A percentile compares a stretch with the other conserved stretches of the same genome.
Conservation (phyloP, 768 basidiomycete species). For the Sporobolomyces pararoseus region DNA sequence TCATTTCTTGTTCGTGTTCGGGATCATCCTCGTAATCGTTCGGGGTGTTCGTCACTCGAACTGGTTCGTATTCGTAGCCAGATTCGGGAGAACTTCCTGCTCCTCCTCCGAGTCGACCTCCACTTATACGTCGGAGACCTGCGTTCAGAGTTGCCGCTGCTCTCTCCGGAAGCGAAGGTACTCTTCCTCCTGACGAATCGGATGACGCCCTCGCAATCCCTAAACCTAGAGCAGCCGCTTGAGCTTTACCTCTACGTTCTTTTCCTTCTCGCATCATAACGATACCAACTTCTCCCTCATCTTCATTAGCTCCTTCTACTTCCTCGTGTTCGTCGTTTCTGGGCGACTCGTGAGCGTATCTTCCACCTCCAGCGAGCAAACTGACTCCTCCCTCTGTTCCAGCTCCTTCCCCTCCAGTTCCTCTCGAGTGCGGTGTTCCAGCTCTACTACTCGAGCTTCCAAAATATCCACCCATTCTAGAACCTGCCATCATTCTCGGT, state of each 20-base stretch:
- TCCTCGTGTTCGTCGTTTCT: constrained; percentile 11
- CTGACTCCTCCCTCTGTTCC: background rate
- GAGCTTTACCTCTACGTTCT: background rate
- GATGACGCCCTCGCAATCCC: background rate
- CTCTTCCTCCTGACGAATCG: too few species aligned
- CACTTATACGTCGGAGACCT: constrained; percentile 1
- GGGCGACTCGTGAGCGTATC: background rate
- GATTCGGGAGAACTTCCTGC: background rate
- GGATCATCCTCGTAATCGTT: background rate
- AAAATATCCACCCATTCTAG: constrained; percentile 4
- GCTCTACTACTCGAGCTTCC: background rate
- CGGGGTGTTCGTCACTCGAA: background rate
- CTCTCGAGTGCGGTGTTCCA: background rate
- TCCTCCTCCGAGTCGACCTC: background rate
- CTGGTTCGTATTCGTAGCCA: constrained; percentile 6
- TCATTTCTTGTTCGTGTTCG: background rate
- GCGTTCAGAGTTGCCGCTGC: constrained; percentile 7
- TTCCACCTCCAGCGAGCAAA: constrained; percentile 2
- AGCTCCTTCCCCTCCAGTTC: background rate
- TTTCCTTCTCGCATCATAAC: background rate
- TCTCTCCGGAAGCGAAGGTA: background rate
- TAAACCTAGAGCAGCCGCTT: constrained; percentile 4
- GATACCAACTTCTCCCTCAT: constrained; percentile 2
- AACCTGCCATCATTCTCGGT: background rate
- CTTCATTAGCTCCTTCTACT: background rate